phyloP scores from a whole-genome alignment of 2,329 filamentous ascomycete species.

The Penicillium oxalicum region DNA sequence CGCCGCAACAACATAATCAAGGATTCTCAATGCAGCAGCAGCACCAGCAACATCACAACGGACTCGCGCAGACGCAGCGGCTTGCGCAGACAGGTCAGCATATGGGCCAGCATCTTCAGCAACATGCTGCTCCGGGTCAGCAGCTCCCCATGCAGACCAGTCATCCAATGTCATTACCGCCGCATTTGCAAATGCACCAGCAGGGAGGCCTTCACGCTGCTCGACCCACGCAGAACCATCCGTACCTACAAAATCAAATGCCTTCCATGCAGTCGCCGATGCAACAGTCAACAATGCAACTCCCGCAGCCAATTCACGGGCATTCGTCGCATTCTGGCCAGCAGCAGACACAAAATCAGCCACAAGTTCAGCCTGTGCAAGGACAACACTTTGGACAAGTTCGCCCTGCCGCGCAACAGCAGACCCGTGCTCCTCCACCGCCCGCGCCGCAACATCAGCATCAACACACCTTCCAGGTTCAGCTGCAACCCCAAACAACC shows the following conservation, averaged over 20 bases:
- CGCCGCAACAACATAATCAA: conserved; percentile 10
- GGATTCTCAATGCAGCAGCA: conserved; percentile 5
- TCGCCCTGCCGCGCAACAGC: conserved; percentile 6
- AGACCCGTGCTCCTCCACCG: conserved; percentile 16
- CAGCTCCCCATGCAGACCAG: conserved; percentile 11
- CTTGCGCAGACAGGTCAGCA: conserved; percentile 10
- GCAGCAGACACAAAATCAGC: conserved; percentile 11
- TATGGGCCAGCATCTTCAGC: conserved; percentile 9
- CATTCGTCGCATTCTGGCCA: conserved; percentile 12
- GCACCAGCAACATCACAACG: conserved; percentile 6
- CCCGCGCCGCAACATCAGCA: conserved; percentile 23
- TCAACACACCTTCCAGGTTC: conserved; percentile 23
- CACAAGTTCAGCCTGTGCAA: neutral
- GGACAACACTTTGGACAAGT: neutral
- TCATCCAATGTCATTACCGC: conserved; percentile 18
- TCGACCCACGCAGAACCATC: conserved; percentile 15
- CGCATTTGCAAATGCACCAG: conserved; percentile 21
- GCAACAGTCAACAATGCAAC: conserved; percentile 15
- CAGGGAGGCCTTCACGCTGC: conserved; percentile 13
- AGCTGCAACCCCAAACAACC: conserved; percentile 20
- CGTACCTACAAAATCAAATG: conserved; percentile 16
- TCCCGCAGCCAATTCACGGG: conserved; percentile 11
- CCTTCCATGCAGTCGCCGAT: conserved; percentile 20
- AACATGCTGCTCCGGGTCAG: conserved; percentile 5
- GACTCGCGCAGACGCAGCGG: conserved; percentile 9